Evolutionary conservation across 495 filamentous ascomycete species (phyloP), one percentile per base, ranked within the genome.

Genomic region (Talaromyces adpressus): DNA sequence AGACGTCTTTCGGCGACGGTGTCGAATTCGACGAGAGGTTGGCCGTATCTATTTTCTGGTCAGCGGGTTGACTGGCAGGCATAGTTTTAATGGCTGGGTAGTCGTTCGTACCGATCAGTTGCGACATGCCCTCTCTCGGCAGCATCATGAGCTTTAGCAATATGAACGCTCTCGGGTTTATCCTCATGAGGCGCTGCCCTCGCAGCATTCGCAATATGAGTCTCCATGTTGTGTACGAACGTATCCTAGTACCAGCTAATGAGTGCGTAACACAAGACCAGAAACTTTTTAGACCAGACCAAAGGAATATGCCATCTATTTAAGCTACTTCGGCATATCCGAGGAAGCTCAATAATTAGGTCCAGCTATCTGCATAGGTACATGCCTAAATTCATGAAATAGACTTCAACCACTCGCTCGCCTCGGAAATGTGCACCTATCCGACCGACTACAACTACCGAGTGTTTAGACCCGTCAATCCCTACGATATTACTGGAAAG

Each of bases 41-140:
- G 45, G 11, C 45, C 45, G 45, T 49, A 49, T 49, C 45, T 49
- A 49, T 20, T 49, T 7, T 49, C 16, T 9, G 2, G 45, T 49
- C 8, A 49, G 45, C 18, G 8, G 4, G 6, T 20, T 4, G 45
- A 49, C 1, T 22, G 6, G 12, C n/a, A 49, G n/a, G 1, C n/a
- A 6, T 20, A 20, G 0, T 9, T 6, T 0, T 18, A 2, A 20
- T 22, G 18, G n/a, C n/a, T n/a, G 6, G 41, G 1, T 9, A 22
- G 3, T 20, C n/a, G 8, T 20, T 20, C 80, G 72, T 69, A 86
- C 81, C 79, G 76, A 64, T 91, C 87, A 0, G 86, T 88, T 4
- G 85, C 86, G 1, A 73, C 77, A 60, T 83, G 78, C 22, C 86
- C 86, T 18, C 78, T 73, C 66, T 82, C 85, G n/a, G 84, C 85